Evolutionary conservation across 768 basidiomycete genomes (phyloP).

Genomic region (Sarcodon sp.): DNA sequence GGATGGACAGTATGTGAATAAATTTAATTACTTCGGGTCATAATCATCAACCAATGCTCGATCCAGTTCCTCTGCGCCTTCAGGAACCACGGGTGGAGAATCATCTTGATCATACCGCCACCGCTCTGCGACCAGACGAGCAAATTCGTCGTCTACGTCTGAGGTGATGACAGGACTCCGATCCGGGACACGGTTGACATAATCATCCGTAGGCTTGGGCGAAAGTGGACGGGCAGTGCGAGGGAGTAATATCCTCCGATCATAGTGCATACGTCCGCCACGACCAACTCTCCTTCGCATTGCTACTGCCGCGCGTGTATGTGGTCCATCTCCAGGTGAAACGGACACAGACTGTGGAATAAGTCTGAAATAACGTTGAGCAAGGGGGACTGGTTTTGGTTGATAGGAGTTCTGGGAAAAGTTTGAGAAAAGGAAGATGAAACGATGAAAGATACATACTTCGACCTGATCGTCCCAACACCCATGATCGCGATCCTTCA

Average conservation of each 20-base stretch:
- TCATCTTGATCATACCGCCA: constrained; percentile 68
- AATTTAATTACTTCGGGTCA: constrained; percentile 29
- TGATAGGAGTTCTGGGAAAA: constrained; percentile 55
- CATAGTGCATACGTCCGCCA: constrained; percentile 66
- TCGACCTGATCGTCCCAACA: constrained; percentile 85
- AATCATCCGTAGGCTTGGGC: constrained; percentile 7
- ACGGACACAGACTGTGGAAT: constrained; percentile 27
- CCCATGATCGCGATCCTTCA: constrained; percentile 56
- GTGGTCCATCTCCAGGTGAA: constrained; percentile 14
- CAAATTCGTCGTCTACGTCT: constrained; percentile 24
- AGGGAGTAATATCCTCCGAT: constrained; percentile 39
- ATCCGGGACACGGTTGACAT: constrained; percentile 17
- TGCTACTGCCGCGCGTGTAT: constrained; percentile 24
- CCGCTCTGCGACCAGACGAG: constrained; percentile 33
- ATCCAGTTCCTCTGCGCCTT: constrained; percentile 56
- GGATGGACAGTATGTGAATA: not conserved
- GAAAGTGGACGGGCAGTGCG: constrained; percentile 5
- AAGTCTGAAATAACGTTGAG: constrained; percentile 57
- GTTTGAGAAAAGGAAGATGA: constrained; percentile 1
- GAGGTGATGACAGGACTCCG: constrained; percentile 8
- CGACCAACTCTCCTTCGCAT: constrained; percentile 74
- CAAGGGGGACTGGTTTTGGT: constrained; percentile 38
- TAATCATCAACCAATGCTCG: constrained; percentile 64
- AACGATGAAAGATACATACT: constrained; percentile 25
- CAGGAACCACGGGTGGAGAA: constrained; percentile 35